A percentile compares a stretch with the other conserved stretches of the same genome.
phyloP scores from a whole-genome alignment of 345 rosid species.

The Arabis alpina region DNA sequence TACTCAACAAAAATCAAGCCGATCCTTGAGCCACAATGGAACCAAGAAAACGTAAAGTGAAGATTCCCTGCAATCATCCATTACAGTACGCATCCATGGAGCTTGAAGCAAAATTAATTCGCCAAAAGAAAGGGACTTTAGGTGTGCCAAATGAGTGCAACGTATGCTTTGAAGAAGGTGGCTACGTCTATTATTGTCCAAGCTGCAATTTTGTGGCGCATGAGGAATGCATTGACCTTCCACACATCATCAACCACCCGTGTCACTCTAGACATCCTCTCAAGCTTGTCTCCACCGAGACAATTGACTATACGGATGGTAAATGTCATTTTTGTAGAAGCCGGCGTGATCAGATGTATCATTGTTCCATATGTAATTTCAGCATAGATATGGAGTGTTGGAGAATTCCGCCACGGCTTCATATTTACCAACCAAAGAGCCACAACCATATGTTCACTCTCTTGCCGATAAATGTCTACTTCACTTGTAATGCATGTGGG shows the following conservation, averaged over 20 bases:
- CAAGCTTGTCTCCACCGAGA: background rate
- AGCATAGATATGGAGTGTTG: background rate
- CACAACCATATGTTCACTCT: slow-evolving; percentile 6
- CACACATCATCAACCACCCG: background rate
- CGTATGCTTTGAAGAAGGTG: background rate
- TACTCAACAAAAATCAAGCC: too few relatives aligned
- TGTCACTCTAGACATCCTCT: background rate
- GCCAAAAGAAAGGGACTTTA: too few relatives aligned
- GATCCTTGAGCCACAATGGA: too few relatives aligned
- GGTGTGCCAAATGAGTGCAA: background rate
- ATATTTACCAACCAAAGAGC: background rate
- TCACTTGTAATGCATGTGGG: slow-evolving; percentile 2
- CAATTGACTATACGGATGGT: background rate
- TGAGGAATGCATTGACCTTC: background rate
- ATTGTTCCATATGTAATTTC: background rate
- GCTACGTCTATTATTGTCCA: background rate
- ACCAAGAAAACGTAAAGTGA: too few relatives aligned
- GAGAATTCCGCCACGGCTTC: background rate
- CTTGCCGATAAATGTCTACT: background rate
- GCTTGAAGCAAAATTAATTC: too few relatives aligned
- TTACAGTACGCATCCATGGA: too few relatives aligned
- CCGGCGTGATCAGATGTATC: background rate
- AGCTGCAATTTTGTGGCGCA: background rate
- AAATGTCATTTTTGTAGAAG: background rate
- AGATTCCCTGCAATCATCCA: too few relatives aligned